Base-by-base conservation (phyloP, 1,284 basidiomycete species). In the Trametes hirsuta region DNA sequence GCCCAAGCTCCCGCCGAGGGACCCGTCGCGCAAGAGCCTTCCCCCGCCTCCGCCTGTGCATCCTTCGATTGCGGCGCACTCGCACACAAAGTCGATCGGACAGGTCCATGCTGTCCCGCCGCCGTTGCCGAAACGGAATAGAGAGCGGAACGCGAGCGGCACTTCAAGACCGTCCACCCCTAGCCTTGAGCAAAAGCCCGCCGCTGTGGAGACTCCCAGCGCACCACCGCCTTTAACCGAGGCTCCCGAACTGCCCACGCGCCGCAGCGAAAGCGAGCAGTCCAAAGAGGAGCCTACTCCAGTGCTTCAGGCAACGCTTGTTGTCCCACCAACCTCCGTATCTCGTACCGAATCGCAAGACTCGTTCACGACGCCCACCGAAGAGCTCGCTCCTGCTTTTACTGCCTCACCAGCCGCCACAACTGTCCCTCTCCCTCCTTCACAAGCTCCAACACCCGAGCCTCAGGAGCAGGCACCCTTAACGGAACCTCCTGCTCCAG, bases 371-470 rank as follows among this genome's bases (percentile, higher is more conserved):
- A 75, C 76, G 3, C 73, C 75, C n/a, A 67, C 66, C 14, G 75
- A 76, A 52, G 74, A 73, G 53, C 54, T 70, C 41, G 53, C 66
- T 14, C 55, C 66, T 3, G 59, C 53, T 9, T 49, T 64, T 22
- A 39, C 56, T 10, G 45, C 59, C 9, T 66, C 69, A 6, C 55
- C 70, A 10, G 55, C 52, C 12, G 62, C 68, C 11, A 68, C 72
- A 1, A 42, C 64, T n/a, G 59, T 82, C 4, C 78, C 82, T 8
- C 73, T 82, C 0, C 81, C 82, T 0, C 78, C 79, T 1, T 84
- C 73, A 0, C 54, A 65, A n/a, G 70, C 72, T 4, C 35, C 63
- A 5, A 58, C 66, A 2, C 62, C 66, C 34, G 59, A 59, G 18
- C 56, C 63, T n/a, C 47, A 61, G 9, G 53, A 55, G 36, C 30